These are phyloP conservation scores for Penicillium griseofulvum DNA, from an alignment of 2,329 filamentous ascomycete species.

Conservation along the genomic window DNA sequence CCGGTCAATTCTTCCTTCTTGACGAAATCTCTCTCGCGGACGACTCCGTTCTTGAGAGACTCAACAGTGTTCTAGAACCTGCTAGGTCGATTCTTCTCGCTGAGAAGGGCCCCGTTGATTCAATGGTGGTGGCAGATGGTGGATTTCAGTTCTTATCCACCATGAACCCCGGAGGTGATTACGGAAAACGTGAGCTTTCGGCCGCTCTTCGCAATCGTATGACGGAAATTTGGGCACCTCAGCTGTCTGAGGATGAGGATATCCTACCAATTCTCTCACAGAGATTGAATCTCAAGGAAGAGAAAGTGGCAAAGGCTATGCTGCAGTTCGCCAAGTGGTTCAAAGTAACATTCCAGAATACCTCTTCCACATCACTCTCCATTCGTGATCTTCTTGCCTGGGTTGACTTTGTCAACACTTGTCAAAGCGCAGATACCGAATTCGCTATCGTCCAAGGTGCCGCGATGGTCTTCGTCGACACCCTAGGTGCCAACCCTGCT, in stretches of 20 bases:
- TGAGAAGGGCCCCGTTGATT: constrained; percentile 85
- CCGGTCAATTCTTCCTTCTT: constrained; percentile 84
- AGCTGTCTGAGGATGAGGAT: constrained; percentile 79
- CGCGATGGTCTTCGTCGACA: constrained; percentile 93
- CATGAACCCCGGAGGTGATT: constrained; percentile 99
- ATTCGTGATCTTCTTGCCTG: constrained; percentile 90
- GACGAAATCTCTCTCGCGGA: constrained; percentile 98
- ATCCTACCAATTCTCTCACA: constrained; percentile 79
- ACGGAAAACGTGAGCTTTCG: constrained; percentile 95
- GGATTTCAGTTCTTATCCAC: constrained; percentile 96
- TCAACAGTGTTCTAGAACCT: constrained; percentile 95
- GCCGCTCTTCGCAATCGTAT: constrained; percentile 94
- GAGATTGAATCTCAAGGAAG: constrained; percentile 62
- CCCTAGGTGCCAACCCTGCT: constrained; percentile 89
- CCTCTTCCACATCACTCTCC: constrained; percentile 74
- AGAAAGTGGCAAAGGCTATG: constrained; percentile 64
- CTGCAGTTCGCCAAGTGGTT: constrained; percentile 94
- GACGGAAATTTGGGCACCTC: constrained; percentile 97
- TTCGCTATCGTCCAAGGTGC: constrained; percentile 75
- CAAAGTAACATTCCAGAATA: constrained; percentile 72
- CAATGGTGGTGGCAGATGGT: constrained; percentile 69
- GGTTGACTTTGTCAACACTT: constrained; percentile 86
- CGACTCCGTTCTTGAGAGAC: constrained; percentile 90
- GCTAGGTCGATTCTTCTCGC: constrained; percentile 82
- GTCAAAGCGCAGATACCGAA: constrained; percentile 47